These are phyloP conservation scores for Ampelomyces quisqualis DNA, from an alignment of 2,329 filamentous ascomycete species.

Conservation along the genomic window DNA sequence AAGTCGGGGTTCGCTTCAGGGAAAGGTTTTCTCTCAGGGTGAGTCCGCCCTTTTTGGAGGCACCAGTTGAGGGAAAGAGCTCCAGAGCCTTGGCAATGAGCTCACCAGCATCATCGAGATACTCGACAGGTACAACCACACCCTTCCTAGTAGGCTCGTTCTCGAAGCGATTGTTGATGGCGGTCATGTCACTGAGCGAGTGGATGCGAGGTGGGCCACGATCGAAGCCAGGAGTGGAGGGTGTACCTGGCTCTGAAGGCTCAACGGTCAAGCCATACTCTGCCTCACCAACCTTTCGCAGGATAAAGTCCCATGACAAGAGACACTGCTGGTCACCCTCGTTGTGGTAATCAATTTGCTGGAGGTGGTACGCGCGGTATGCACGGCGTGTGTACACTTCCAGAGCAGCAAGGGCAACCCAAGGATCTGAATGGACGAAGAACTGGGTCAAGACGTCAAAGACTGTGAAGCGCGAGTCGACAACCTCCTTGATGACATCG, in stretches of 20 bases:
- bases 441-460: slow-evolving; percentile 95
- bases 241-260: slow-evolving; percentile 73
- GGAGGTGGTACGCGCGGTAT: slow-evolving; percentile 92
- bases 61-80: slow-evolving; percentile 64
- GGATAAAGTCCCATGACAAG: slow-evolving; percentile 92
- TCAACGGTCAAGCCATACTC: slow-evolving; percentile 82
- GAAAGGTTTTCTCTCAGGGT: slow-evolving; percentile 45
- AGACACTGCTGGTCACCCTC: slow-evolving; percentile 74
- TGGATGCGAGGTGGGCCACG: slow-evolving; percentile 70
- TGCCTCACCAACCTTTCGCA: slow-evolving; percentile 87
- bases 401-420: slow-evolving; percentile 88
- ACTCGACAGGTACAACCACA: slow-evolving; percentile 90
- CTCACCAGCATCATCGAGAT: slow-evolving; percentile 92
- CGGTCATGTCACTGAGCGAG: slow-evolving; percentile 96
- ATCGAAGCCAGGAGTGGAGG: slow-evolving; percentile 67
- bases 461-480: slow-evolving; percentile 98
- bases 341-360: slow-evolving; percentile 83
- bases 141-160: slow-evolving; percentile 81
- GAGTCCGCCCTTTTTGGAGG: slow-evolving; percentile 57
- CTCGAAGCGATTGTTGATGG: slow-evolving; percentile 70
- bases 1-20: slow-evolving; percentile 65
- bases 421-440: slow-evolving; percentile 91
- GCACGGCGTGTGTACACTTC: slow-evolving; percentile 96
- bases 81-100: slow-evolving; percentile 81
- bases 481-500: slow-evolving; percentile 92